Base-by-base conservation (phyloP, 805 yeast species). In the Cyberlindnera mycetangii region DNA sequence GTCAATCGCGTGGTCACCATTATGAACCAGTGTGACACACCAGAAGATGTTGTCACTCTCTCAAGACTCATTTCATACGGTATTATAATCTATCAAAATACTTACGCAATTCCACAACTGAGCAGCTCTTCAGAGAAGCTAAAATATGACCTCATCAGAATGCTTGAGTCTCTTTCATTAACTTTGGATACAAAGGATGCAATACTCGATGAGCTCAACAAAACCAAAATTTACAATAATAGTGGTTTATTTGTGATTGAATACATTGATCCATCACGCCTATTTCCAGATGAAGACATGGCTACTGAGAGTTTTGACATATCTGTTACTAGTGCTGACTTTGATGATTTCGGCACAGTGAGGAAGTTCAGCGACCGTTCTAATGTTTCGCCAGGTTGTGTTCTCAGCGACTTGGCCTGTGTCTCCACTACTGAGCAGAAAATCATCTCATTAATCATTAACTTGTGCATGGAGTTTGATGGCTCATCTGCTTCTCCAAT, bases 341-440 rank as follows among this genome's bases (percentile, higher is more conserved):
- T 59, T 41, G 51, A 44, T 11, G 61, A 48, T 12, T 58, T 59
- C 49, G 60, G 54, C 17, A 35, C 28, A 2, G 49, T 59, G 5
- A 42, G 60, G 44, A 56, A 46, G 19, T 54, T 45, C n/a, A 39
- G 39, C 3, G 47, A 48, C 5, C 12, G 24, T n/a, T 5, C 18
- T 2, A 21, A 11, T 12, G 25, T 9, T 5, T 21, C 43, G 7
- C 7, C 24, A 0, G 35, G 30, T 9, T 14, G 39, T 6, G 14
- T 42, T 2, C 41, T 41, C 11, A 16, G 45, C 11, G 53, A 55
- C 9, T n/a, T 58, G 11, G 6, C 15, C 3, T 33, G 31, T 17
- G n/a, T 40, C 4, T 37, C 44, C 3, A 39, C 53, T 4, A 15
- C 30, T 9, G 60, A 57, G 9, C 58, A 53, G 31, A 37, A 31